phyloP scores from a whole-genome alignment of 202 grass and related monocot genomes.

The Thinopyrum obtusiflorum region DNA sequence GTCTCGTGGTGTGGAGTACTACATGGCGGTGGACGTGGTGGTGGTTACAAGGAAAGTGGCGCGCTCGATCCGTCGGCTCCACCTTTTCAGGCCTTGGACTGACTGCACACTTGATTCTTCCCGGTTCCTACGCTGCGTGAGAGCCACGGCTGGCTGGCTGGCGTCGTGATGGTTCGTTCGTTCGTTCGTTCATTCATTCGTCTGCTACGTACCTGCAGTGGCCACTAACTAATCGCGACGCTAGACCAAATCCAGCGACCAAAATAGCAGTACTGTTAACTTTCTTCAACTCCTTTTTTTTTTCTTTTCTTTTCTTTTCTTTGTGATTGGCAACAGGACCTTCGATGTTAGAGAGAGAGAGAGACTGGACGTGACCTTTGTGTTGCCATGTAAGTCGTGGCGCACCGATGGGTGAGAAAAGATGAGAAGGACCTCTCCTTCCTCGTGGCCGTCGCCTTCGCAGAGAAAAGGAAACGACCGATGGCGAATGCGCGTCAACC shows the following conservation, averaged over 20 bases:
- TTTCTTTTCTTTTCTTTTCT: background rate
- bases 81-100: background rate
- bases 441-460: background rate
- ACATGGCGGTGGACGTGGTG: no score
- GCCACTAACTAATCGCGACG: background rate
- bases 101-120: background rate
- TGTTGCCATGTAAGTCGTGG: slow-evolving; percentile 7
- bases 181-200: background rate
- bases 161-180: background rate
- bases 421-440: background rate
- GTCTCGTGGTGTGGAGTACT: no score
- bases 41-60: background rate
- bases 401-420: background rate
- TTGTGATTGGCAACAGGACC: background rate
- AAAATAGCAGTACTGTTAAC: background rate
- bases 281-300: no score
- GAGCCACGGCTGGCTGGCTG: background rate
- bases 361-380: background rate
- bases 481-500: background rate
- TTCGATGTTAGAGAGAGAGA: background rate
- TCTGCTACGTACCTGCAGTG: background rate
- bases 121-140: background rate
- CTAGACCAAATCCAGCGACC: background rate
- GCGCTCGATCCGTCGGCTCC: background rate
- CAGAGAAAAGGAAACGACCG: background rate